Conservation (phyloP, 176 grass and related monocot species). For the Rhynchospora breviuscula region DNA sequence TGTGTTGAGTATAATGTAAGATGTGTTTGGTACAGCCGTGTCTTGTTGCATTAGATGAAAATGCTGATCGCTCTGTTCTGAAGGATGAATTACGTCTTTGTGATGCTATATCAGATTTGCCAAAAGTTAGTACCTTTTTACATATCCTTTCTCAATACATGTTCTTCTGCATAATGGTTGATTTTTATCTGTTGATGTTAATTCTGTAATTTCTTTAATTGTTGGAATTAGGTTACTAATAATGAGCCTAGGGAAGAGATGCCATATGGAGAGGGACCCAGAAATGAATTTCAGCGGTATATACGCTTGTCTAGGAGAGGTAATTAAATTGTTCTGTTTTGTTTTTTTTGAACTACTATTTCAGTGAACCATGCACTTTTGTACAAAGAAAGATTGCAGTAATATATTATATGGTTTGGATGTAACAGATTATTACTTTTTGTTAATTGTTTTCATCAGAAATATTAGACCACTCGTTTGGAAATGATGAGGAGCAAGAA, state of each 20-base stretch:
- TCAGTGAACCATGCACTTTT: not conserved
- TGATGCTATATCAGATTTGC: constrained; percentile 76
- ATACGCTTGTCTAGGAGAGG: constrained; percentile 57
- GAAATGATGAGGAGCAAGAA: constrained; percentile 1
- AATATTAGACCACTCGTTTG: constrained; percentile 43
- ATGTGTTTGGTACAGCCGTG: constrained; percentile 44
- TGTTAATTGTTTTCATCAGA: constrained; percentile 19
- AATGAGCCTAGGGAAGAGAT: constrained; percentile 49
- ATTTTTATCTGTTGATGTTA: not conserved
- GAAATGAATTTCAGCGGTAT: constrained; percentile 61
- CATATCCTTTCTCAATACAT: not conserved
- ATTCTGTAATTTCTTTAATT: constrained; percentile 1
- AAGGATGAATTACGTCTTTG: constrained; percentile 48
- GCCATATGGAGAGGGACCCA: constrained; percentile 26
- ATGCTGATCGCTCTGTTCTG: constrained; percentile 29
- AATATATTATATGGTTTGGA: not conserved
- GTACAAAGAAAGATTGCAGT: not conserved
- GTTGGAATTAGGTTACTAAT: constrained; percentile 53
- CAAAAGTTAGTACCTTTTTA: constrained; percentile 30
- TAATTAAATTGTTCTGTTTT: not conserved
- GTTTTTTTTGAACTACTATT: not conserved
- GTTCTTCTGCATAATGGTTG: not conserved
- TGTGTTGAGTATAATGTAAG: not conserved
- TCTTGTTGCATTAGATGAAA: constrained; percentile 80
- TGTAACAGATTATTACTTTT: not conserved